Base-by-base conservation (phyloP, 257 asterid genomes). In the Mitragyna speciosa region DNA sequence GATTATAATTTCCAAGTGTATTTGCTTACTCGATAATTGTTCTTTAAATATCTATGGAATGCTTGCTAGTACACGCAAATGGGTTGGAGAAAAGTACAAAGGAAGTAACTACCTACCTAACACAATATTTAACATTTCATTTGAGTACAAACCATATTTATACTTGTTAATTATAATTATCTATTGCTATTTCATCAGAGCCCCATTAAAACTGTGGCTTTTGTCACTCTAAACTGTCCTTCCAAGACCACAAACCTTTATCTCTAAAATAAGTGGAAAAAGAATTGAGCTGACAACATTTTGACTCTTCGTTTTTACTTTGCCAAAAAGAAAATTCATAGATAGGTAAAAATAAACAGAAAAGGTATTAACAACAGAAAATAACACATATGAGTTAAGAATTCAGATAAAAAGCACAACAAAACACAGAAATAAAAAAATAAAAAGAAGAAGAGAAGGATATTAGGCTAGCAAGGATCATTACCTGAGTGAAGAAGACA, bases 401-500 rank as follows among this genome's bases (percentile, higher is more conserved):
- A 36, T 36, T 36, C 4, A 36, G 39, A 36, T 4, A 36, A 36
- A 36, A 36, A 36, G 39, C 3, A 36, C 39, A 36, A 36, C 39
- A 36, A 36, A 36, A 36, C 39, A 36, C 39, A 36, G 4, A 2
- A 36, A 36, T 36, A 36, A 47, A 47, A 47, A 56, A 36, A 47
- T 2, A 47, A 56, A 77, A 12, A 82, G 63, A 45, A 16, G 12
- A 56, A 45, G 49, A 12, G 17, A 73, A 3, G n/a, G 20, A 22
- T 4, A 45, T 6, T 7, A 48, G 16, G 49, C 3, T 12, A 15
- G 67, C 20, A 52, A 45, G 28, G 5, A 66, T 20, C 28, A 31
- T 67, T 89, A 92, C 97, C 97, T 72, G 92, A 22, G 92, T 82
- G 91, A 89, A 92, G 92, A 92, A 90, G 56, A 79, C 87, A 66